Base-by-base conservation (phyloP, 768 basidiomycete species). In the Lanmaoa pseudosensibilis region DNA sequence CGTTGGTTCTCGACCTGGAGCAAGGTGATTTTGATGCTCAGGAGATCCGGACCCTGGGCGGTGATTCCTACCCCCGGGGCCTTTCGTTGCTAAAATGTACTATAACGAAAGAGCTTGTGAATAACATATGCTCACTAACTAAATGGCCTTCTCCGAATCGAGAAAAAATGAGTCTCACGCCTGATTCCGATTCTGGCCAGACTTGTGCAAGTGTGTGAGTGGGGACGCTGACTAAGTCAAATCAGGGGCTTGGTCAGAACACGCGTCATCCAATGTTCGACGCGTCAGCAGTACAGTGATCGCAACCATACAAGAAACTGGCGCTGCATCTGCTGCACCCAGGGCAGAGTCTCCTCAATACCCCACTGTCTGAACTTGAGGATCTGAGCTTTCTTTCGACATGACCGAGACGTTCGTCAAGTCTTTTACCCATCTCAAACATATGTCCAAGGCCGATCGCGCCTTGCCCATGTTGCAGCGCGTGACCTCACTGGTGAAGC, bases 401-500 rank as follows among this genome's bases (percentile, higher is more conserved):
- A 87, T 86, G 85, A 62, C 82, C 18, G 77, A 88, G 40, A 72
- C 72, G 23, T 85, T 83, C 63, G 80, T 91, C 57, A 76, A 82
- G 62, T 81, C 87, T 0, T 87, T 87, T 59, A 85, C 85, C 19
- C 85, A 90, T 68, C 79, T 94, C 59, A 88, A 84, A 58, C 81
- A 80, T 55, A 80, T 78, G 65, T 86, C 86, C 38, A 81, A 83
- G 62, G 80, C 84, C 43, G 82, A 88, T 59, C 79, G 82, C 38
- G 91, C 92, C 18, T 77, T 92, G 41, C 69, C 77, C 16, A 76
- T 90, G 67, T 78, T 94, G 37, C 81, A 88, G 62, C 80, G 80
- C 58, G 78, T 91, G 32, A 86, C 88, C 1, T 85, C 86, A 2
- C 78, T 92, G 47, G 92, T 96, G 48, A 95, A 94, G 70, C 95